Conservation (phyloP, 495 filamentous ascomycete species). For the Clavariopsis aquatica region DNA sequence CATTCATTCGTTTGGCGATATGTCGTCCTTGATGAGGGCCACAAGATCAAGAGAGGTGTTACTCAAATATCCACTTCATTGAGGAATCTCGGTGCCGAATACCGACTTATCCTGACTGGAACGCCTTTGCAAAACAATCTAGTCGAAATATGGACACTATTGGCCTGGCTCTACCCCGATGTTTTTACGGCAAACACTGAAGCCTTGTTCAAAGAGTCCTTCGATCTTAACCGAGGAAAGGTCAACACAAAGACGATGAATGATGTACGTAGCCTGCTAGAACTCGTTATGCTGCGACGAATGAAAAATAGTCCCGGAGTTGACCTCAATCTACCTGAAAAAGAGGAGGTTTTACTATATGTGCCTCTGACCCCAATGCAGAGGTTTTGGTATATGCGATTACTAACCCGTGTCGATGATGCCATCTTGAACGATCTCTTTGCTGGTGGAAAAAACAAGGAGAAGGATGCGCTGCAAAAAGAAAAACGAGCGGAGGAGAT, state of each 20-base stretch:
- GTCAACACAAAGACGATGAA: slow-evolving; percentile 58
- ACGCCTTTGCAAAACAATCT: slow-evolving; percentile 70
- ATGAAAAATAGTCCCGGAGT: slow-evolving; percentile 64
- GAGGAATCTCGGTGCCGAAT: slow-evolving; percentile 56
- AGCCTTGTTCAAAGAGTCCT: slow-evolving; percentile 58
- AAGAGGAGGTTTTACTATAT: slow-evolving; percentile 61
- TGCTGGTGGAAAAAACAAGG: slow-evolving; percentile 51
- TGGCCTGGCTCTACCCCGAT: slow-evolving; percentile 65
- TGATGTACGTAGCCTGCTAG: slow-evolving; percentile 54
- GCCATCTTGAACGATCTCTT: slow-evolving; percentile 59
- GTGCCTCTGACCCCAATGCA: slow-evolving; percentile 65
- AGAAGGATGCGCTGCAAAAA: slow-evolving; percentile 45
- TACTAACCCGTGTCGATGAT: slow-evolving; percentile 59
- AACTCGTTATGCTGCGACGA: slow-evolving; percentile 63
- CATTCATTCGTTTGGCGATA: slow-evolving; percentile 61
- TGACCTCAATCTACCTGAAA: slow-evolving; percentile 59
- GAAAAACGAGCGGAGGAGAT: slow-evolving; percentile 39
- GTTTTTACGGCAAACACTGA: slow-evolving; percentile 58
- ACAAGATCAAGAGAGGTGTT: slow-evolving; percentile 61
- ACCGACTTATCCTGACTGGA: slow-evolving; percentile 62
- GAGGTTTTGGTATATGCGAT: slow-evolving; percentile 60
- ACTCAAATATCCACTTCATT: slow-evolving; percentile 55
- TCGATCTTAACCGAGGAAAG: slow-evolving; percentile 59
- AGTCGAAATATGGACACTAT: slow-evolving; percentile 61
- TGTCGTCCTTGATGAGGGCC: slow-evolving; percentile 61